Evolutionary conservation across 148 eudicot species (phyloP).

Genomic region (Vaccinium myrtillus): DNA sequence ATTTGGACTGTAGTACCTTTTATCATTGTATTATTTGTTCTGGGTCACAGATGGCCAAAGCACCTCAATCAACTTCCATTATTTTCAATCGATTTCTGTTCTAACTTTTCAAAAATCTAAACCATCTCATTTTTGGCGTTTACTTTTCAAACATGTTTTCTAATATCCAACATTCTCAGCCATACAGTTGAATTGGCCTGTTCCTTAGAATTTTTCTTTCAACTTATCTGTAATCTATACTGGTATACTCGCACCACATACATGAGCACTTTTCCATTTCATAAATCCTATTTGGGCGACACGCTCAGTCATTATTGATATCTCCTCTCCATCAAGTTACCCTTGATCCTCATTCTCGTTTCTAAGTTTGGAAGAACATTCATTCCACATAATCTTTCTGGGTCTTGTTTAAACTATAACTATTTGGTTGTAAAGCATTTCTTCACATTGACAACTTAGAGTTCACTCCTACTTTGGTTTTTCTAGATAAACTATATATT

Average conservation of each 20-base stretch:
- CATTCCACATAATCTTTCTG: background rate
- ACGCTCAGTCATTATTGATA: background rate
- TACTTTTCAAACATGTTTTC: background rate
- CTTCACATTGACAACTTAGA: background rate
- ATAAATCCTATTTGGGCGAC: background rate
- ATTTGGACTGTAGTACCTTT: background rate
- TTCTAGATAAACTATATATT: background rate
- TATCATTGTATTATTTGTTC: background rate
- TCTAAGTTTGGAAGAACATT: background rate
- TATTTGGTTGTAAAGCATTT: background rate
- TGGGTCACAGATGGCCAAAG: background rate
- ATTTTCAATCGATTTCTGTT: background rate
- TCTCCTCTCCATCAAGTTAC: slow-evolving; percentile 3
- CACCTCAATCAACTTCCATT: background rate
- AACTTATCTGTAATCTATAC: background rate
- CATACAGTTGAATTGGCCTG: background rate
- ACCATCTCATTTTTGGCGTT: background rate
- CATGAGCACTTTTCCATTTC: background rate
- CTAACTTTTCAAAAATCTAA: background rate
- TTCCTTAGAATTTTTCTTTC: background rate
- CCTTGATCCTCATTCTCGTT: background rate
- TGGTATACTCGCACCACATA: background rate
- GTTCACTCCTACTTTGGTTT: background rate
- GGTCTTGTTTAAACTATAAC: background rate
- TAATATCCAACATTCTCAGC: background rate